Conservation (phyloP, 2,329 filamentous ascomycete genomes). For the Cladosporium sp. region DNA sequence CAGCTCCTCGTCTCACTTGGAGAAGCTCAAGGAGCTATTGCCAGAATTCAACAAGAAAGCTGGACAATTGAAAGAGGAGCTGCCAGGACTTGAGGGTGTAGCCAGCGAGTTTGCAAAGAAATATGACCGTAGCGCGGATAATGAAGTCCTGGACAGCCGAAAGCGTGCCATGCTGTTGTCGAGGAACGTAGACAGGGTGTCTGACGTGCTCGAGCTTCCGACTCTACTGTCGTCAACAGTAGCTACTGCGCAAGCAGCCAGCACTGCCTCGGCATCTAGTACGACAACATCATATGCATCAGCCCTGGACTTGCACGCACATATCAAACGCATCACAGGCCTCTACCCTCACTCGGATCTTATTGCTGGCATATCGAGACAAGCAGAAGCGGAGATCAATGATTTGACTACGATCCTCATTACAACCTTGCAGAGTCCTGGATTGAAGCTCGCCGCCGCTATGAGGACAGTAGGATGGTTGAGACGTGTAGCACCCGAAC, state of each 20-base stretch:
- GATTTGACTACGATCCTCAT: conserved; percentile 86
- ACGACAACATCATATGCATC: conserved; percentile 70
- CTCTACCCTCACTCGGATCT: conserved; percentile 79
- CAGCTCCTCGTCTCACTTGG: conserved; percentile 73
- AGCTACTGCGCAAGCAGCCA: conserved; percentile 51
- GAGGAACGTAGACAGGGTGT: conserved; percentile 83
- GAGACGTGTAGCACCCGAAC: conserved; percentile 78
- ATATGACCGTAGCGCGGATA: conserved; percentile 71
- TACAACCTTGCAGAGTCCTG: conserved; percentile 70
- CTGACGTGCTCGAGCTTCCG: conserved; percentile 88
- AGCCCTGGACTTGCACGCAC: conserved; percentile 87
- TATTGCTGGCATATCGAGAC: conserved; percentile 68
- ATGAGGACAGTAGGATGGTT: conserved; percentile 92
- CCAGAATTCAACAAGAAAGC: conserved; percentile 67
- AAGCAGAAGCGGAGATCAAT: conserved; percentile 85
- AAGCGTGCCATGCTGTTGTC: conserved; percentile 79
- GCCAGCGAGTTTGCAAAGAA: conserved; percentile 78
- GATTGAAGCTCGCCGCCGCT: conserved; percentile 82
- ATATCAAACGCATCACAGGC: conserved; percentile 81
- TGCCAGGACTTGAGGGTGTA: conserved; percentile 77
- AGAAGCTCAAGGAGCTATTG: conserved; percentile 70
- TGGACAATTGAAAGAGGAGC: conserved; percentile 65
- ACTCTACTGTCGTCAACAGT: conserved; percentile 80
- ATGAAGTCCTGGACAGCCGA: conserved; percentile 66
- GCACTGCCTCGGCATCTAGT: conserved; percentile 48